Conservation (phyloP, 345 rosid genomes). For the Eucalyptus cloeziana region DNA sequence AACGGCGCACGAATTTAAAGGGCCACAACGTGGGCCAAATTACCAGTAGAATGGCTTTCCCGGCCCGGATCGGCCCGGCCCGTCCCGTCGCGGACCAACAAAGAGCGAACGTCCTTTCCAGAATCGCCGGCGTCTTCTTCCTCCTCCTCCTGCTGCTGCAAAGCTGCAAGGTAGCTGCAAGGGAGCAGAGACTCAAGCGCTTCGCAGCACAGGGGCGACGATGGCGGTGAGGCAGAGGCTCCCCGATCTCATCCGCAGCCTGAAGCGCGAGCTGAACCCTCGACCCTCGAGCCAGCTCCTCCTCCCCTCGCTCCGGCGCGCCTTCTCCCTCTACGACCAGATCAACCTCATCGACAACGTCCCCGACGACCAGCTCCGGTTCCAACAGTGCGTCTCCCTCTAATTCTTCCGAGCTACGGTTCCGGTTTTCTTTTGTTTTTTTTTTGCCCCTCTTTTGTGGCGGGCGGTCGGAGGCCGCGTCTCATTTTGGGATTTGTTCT, state of each 20-base stretch:
- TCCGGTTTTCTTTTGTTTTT: background rate
- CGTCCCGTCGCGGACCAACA: no score
- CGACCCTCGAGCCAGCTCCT: constrained; percentile 6
- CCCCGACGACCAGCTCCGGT: constrained; percentile 90
- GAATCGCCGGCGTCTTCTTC: background rate
- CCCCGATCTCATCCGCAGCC: constrained; percentile 43
- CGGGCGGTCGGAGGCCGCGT: background rate
- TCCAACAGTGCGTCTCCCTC: constrained; percentile 32
- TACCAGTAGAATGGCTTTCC: background rate
- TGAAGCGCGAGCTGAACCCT: constrained; percentile 15
- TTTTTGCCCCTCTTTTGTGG: background rate
- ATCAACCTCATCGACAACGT: constrained; percentile 83
- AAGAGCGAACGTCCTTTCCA: background rate
- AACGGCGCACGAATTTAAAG: background rate
- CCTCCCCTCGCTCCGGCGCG: constrained; percentile 72
- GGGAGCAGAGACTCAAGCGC: background rate
- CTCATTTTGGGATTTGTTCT: background rate
- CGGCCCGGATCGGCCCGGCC: background rate
- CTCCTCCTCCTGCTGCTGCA: rapidly evolving
- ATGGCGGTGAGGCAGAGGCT: constrained; percentile 54
- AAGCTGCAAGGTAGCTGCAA: background rate
- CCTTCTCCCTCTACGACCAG: constrained; percentile 92
- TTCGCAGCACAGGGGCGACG: background rate
- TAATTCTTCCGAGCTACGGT: background rate
- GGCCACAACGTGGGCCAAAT: background rate